Evolutionary conservation across 495 filamentous ascomycete species (phyloP).

Genomic region (Talaromyces adpressus): DNA sequence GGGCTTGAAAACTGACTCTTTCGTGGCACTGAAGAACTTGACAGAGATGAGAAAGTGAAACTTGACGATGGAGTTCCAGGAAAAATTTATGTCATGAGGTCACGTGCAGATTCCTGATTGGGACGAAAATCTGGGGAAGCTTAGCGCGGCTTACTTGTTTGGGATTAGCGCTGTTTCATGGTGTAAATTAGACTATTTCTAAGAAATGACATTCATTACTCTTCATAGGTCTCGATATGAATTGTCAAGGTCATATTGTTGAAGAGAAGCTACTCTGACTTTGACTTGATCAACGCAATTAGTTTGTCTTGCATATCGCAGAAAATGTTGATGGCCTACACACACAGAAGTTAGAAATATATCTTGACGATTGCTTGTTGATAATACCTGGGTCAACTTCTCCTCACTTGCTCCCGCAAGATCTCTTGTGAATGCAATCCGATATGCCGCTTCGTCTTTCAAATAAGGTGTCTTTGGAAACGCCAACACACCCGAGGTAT

Average conservation of each 20-base stretch:
- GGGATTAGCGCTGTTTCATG: background rate
- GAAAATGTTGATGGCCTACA: slow-evolving; percentile 53
- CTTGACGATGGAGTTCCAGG: slow-evolving; percentile 1
- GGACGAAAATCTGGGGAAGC: slow-evolving; percentile 7
- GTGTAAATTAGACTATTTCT: background rate
- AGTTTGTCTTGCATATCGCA: slow-evolving; percentile 50
- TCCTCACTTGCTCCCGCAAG: slow-evolving; percentile 40
- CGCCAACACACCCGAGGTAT: slow-evolving; percentile 7
- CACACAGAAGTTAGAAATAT: background rate
- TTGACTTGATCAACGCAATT: slow-evolving; percentile 32
- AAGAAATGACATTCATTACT: background rate
- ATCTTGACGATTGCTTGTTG: background rate
- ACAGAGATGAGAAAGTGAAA: background rate
- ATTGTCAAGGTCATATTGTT: background rate
- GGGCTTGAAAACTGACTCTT: background rate
- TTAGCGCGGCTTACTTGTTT: background rate
- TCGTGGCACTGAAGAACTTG: background rate
- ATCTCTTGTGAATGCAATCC: slow-evolving; percentile 43
- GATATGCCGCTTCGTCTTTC: slow-evolving; percentile 37
- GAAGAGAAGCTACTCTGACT: slow-evolving; percentile 1
- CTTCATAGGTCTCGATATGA: background rate
- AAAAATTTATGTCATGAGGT: slow-evolving; percentile 4
- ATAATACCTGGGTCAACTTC: slow-evolving; percentile 42
- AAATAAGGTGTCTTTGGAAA: slow-evolving; percentile 19
- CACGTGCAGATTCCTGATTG: slow-evolving; percentile 4